Percentiles rank a stretch among this genome's conserved stretches.
Conservation (phyloP, 305 asterid genomes). For the Ajuga reptans region DNA sequence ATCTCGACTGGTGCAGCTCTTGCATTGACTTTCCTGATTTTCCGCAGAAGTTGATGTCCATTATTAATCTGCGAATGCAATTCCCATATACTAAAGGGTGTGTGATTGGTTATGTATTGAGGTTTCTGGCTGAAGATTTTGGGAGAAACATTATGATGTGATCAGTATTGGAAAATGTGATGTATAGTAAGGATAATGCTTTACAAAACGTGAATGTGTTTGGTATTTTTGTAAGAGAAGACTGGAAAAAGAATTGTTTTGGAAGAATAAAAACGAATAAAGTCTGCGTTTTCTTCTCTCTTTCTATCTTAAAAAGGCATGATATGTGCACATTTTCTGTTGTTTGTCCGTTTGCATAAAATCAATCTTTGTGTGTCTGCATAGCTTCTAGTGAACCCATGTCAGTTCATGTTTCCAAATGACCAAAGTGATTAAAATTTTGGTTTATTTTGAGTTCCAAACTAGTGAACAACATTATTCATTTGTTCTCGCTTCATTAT, state of each 20-base stretch:
- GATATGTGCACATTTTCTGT: neutral
- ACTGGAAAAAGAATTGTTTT: neutral
- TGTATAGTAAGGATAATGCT: too few species aligned
- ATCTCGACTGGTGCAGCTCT: neutral
- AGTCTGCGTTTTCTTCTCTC: neutral
- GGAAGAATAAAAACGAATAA: neutral
- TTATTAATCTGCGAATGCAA: neutral
- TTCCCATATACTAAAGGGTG: neutral
- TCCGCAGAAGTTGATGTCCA: neutral
- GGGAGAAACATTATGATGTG: neutral
- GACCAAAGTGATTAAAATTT: neutral
- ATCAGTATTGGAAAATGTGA: neutral
- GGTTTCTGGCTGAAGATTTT: neutral
- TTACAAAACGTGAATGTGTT: neutral
- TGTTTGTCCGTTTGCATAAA: neutral
- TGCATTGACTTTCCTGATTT: neutral
- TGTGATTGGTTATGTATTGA: neutral
- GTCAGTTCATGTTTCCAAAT: conserved; percentile 10
- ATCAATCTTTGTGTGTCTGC: neutral
- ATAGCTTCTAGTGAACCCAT: neutral
- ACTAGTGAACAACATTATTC: neutral
- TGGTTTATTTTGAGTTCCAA: conserved; percentile 1
- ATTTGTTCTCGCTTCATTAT: neutral
- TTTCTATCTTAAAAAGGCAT: neutral
- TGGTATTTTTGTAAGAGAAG: neutral